Percentiles rank a stretch among this genome's conserved stretches.
Conservation (phyloP, 2,329 filamentous ascomycete genomes). For the Aspergillus tubingensis region DNA sequence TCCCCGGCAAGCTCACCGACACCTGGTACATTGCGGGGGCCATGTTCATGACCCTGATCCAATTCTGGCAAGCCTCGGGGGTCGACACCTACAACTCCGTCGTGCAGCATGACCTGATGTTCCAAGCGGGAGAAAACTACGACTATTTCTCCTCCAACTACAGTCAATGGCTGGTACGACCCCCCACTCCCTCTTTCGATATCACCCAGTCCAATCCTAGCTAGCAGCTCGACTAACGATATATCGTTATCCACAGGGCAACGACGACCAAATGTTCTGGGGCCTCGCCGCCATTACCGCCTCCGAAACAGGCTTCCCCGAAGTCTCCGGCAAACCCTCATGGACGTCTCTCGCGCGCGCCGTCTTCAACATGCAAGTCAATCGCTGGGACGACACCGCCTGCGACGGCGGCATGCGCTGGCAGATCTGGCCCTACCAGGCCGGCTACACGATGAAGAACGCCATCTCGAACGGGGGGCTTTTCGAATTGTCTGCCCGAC, state of each 20-base stretch:
- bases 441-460: conserved; percentile 61
- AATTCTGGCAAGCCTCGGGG: conserved; percentile 80
- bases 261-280: conserved; percentile 72
- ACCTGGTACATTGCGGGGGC: conserved; percentile 67
- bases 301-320: conserved; percentile 71
- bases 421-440: conserved; percentile 78
- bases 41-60: conserved; percentile 67
- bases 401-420: conserved; percentile 78
- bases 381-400: conserved; percentile 64
- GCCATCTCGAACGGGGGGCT: conserved; percentile 57
- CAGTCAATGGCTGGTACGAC: conserved; percentile 31
- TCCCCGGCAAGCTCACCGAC: conserved; percentile 34
- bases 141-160: conserved; percentile 71
- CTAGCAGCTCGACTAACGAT: background rate
- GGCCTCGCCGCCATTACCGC: conserved; percentile 74
- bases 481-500: conserved; percentile 60
- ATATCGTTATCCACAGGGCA: conserved; percentile 31
- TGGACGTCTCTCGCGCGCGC: conserved; percentile 75
- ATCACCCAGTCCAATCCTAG: background rate
- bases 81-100: conserved; percentile 69
- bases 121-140: conserved; percentile 68
- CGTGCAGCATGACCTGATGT: conserved; percentile 65
- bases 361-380: conserved; percentile 73
- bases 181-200: background rate
- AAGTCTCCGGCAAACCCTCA: conserved; percentile 65